These are phyloP conservation scores for Aspergillus pseudonomiae DNA, from an alignment of 2,329 filamentous ascomycete genomes.

Conservation along the genomic window DNA sequence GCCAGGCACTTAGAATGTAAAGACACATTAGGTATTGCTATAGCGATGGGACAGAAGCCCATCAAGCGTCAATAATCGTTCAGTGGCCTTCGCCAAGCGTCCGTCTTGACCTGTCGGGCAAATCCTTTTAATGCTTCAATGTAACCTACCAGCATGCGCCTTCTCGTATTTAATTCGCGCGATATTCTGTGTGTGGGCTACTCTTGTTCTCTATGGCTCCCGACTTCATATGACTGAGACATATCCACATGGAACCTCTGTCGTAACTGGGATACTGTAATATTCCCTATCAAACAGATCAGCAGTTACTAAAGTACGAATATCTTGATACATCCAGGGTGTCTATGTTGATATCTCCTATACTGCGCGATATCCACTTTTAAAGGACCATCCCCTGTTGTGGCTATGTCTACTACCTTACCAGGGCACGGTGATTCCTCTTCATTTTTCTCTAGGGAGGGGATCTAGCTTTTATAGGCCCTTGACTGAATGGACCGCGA, in stretches of 20 bases:
- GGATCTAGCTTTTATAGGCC: background rate
- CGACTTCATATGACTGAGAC: background rate
- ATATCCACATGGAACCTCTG: background rate
- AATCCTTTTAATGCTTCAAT: background rate
- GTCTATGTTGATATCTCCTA: background rate
- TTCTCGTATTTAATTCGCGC: background rate
- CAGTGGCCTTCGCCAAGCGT: background rate
- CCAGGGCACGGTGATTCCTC: background rate
- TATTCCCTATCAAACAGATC: background rate
- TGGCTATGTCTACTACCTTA: background rate
- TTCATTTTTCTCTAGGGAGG: background rate
- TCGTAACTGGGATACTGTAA: background rate
- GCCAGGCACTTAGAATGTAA: too few relatives aligned
- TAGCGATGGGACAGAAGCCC: too few relatives aligned
- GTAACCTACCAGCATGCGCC: background rate
- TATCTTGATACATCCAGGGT: background rate
- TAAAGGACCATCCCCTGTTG: background rate
- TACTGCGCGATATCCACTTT: background rate
- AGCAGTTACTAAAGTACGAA: background rate
- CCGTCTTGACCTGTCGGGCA: background rate
- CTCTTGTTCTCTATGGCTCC: background rate
- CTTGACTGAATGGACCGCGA: background rate
- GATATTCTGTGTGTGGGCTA: background rate
- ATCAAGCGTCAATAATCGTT: background rate
- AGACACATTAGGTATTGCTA: too few relatives aligned